Base-by-base conservation (phyloP, 2,329 filamentous ascomycete genomes). In the Scedosporium dehoogii region DNA sequence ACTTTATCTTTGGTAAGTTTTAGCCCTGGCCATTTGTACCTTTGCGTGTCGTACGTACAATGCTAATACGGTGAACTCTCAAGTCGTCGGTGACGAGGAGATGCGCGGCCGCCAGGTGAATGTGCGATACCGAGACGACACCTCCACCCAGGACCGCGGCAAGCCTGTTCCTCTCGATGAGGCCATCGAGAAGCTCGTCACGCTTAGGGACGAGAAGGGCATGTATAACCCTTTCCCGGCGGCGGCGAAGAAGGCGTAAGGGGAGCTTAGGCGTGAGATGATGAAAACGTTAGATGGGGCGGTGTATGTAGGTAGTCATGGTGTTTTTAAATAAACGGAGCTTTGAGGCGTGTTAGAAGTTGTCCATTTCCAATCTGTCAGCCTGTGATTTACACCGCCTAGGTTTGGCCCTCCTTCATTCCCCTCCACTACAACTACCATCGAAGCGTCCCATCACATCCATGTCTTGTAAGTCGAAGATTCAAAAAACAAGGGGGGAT, bases 1-100 rank as follows among this genome's bases (percentile, higher is more conserved):
- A 92, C 78, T 92, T 89, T 74, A 89, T 92, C 69, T 89, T 92
- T 69, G 83, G 84, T 86, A 75, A 73, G 80, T 69, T 18, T 6
- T 16, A 33, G 14, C 48, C 38, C 23, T 21, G 27, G 44, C 51
- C 38, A 10, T 44, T 33, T 56, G n/a, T n/a, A 16, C 7, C 48
- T 0, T n/a, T 10, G 3, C 23, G 58, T 63, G 33, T n/a, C n/a
- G 25, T 62, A 27, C 51, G 42, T 38, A 14, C 21, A 7, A 44
- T 63, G 25, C 51, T 58, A n/a, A 62, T 3, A 21, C n/a, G 18
- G 59, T 62, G 55, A 46, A 51, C 62, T 59, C 65, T 83, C 6
- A 9, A 62, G 83, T 87, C 63, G 83, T 87, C 65, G 85, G 84
- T 63, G 83, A 82, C 65, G 79, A 85, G 70, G 85, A 87, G 73